phyloP scores from a whole-genome alignment of 164 flowering plant species.

The Pachysandra terminalis region DNA sequence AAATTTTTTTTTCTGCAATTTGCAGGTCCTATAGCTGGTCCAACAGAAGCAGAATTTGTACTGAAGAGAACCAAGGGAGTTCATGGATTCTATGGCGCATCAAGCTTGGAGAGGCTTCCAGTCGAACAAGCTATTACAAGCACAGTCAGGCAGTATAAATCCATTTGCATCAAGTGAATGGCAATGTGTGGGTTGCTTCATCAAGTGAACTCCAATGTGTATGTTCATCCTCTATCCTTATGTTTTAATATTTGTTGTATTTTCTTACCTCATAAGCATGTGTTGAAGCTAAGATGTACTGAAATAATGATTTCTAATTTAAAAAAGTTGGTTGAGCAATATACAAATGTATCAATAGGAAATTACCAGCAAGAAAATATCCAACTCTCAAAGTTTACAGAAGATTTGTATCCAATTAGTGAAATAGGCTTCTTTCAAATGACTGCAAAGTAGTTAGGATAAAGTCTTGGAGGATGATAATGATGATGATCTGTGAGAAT shows the following conservation, averaged over 20 bases:
- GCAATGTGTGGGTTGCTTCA: background rate
- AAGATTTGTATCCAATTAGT: too few species aligned
- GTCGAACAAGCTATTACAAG: constrained; percentile 88
- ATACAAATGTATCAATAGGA: too few species aligned
- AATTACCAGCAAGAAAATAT: too few species aligned
- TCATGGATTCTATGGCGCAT: constrained; percentile 96
- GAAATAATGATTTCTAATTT: too few species aligned
- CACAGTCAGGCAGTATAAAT: constrained; percentile 72
- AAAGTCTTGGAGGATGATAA: too few species aligned
- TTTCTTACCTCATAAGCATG: background rate
- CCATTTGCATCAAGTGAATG: constrained; percentile 47
- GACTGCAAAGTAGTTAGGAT: too few species aligned
- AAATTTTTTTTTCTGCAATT: constrained; percentile 11
- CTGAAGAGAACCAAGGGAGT: constrained; percentile 75
- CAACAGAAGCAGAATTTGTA: constrained; percentile 74
- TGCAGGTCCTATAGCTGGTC: constrained; percentile 93
- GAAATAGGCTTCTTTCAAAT: too few species aligned
- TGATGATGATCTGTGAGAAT: too few species aligned
- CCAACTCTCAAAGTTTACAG: too few species aligned
- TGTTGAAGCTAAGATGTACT: background rate
- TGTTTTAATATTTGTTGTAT: background rate
- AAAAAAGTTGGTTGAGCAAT: too few species aligned
- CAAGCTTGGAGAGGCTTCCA: constrained; percentile 95
- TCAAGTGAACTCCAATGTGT: background rate
- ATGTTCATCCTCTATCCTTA: background rate